Conservation (phyloP, 2,329 filamentous ascomycete species). For the Ceratocystis huliohia region DNA sequence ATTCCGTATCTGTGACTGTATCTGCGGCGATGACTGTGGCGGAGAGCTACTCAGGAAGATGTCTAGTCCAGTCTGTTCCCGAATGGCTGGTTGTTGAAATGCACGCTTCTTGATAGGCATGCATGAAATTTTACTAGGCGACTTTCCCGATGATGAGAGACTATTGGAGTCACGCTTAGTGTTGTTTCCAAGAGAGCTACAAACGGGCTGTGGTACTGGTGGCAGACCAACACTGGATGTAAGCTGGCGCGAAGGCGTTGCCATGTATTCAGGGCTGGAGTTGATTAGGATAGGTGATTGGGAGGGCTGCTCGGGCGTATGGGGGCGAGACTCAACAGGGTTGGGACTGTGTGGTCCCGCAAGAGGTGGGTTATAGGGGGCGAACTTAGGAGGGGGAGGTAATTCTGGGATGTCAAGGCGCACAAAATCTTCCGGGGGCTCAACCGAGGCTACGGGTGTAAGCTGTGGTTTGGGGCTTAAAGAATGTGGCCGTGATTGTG, state of each 20-base stretch:
- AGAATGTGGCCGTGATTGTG: not conserved
- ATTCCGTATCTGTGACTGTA: not conserved
- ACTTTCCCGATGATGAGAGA: not conserved
- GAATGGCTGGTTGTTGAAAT: slow-evolving; percentile 5
- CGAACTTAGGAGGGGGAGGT: not conserved
- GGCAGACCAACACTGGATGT: not conserved
- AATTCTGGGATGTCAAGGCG: slow-evolving; percentile 7
- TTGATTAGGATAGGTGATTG: slow-evolving; percentile 6
- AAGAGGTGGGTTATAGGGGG: not conserved
- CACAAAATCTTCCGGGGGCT: not conserved
- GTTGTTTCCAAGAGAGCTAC: not conserved
- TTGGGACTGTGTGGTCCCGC: not conserved
- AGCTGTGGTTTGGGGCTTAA: not conserved
- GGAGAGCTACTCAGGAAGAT: slow-evolving; percentile 18
- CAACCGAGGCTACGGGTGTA: not conserved
- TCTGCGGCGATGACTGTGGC: not conserved
- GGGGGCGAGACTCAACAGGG: not conserved
- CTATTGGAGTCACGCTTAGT: not conserved
- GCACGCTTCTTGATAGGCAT: slow-evolving; percentile 9
- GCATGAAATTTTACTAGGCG: not conserved
- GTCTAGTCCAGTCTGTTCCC: slow-evolving; percentile 13
- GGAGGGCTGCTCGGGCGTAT: slow-evolving; percentile 1
- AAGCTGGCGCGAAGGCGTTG: not conserved
- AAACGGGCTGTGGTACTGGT: not conserved
- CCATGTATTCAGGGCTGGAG: slow-evolving; percentile 3